These are phyloP conservation scores for Lachnellula subtilissima DNA, from an alignment of 2,329 filamentous ascomycete genomes.

Conservation along the genomic window DNA sequence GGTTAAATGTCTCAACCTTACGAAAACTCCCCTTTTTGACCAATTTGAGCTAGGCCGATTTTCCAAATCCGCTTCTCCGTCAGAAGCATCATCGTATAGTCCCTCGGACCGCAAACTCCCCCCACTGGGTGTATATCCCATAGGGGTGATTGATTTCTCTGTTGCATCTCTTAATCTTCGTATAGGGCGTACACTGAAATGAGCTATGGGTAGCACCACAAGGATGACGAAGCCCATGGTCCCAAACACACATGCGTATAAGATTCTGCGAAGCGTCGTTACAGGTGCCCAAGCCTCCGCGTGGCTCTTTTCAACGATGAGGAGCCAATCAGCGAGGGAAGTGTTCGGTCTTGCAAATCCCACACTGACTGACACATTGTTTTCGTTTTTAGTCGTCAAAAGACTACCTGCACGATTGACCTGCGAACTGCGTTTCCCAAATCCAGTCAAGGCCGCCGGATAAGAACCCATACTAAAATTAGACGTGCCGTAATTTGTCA, in stretches of 20 bases:
- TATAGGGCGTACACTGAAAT: conserved; percentile 73
- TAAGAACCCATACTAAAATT: conserved; percentile 58
- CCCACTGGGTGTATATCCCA: conserved; percentile 28
- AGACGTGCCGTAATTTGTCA: conserved; percentile 29
- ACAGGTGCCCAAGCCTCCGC: conserved; percentile 75
- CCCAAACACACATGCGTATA: conserved; percentile 80
- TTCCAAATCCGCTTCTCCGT: conserved; percentile 23
- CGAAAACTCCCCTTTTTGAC: conserved; percentile 31
- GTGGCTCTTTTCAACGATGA: conserved; percentile 73
- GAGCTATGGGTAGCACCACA: conserved; percentile 72
- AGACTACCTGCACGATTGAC: conserved; percentile 65
- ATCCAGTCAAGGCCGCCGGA: conserved; percentile 57
- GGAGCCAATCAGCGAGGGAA: conserved; percentile 71
- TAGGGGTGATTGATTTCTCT: conserved; percentile 29
- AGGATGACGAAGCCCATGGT: conserved; percentile 69
- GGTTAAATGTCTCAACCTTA: conserved; percentile 25
- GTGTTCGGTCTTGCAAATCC: conserved; percentile 70
- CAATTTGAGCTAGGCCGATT: conserved; percentile 21
- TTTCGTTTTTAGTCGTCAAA: conserved; percentile 69
- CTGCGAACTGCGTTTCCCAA: conserved; percentile 44
- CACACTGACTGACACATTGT: conserved; percentile 65
- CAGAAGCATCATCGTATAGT: conserved; percentile 19
- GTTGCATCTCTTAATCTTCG: conserved; percentile 29
- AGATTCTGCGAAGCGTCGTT: conserved; percentile 67
- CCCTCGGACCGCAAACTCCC: conserved; percentile 25